A percentile compares a stretch with the other conserved stretches of the same genome.
These are phyloP conservation scores for Ophiostoma sp. DNA, from an alignment of 2,329 filamentous ascomycete species.

Conservation along the genomic window DNA sequence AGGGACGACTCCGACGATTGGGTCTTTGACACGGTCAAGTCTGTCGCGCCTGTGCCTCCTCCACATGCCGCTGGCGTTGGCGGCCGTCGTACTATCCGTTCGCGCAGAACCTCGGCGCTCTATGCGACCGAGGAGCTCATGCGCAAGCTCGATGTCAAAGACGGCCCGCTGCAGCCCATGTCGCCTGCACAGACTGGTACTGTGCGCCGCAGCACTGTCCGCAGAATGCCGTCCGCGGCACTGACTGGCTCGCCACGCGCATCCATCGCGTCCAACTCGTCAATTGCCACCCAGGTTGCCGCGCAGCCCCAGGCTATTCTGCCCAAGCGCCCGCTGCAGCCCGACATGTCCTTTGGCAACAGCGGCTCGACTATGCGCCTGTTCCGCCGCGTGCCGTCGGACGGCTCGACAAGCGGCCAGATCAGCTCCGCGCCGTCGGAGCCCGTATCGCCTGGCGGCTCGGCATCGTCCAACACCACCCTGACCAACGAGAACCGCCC, in stretches of 20 bases:
- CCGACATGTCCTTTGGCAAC: slow-evolving; percentile 92
- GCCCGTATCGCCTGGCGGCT: slow-evolving; percentile 29
- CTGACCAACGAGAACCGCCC: slow-evolving; percentile 60
- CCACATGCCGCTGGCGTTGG: neutral
- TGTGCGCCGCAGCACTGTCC: slow-evolving; percentile 54
- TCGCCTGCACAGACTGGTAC: slow-evolving; percentile 49
- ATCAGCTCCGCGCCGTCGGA: slow-evolving; percentile 30
- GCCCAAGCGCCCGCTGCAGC: slow-evolving; percentile 71
- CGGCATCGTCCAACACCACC: slow-evolving; percentile 28
- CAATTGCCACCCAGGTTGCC: neutral
- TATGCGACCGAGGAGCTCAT: slow-evolving; percentile 56
- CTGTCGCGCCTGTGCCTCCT: slow-evolving; percentile 50
- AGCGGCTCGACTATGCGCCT: slow-evolving; percentile 85
- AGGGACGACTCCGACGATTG: slow-evolving; percentile 74
- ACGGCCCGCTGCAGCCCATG: slow-evolving; percentile 52
- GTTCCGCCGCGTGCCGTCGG: slow-evolving; percentile 79
- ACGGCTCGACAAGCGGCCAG: slow-evolving; percentile 45
- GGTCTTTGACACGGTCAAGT: slow-evolving; percentile 93
- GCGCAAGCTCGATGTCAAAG: slow-evolving; percentile 55
- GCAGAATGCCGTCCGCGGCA: slow-evolving; percentile 42
- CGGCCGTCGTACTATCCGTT: slow-evolving; percentile 42
- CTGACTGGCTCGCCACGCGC: slow-evolving; percentile 29
- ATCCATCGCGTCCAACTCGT: slow-evolving; percentile 11
- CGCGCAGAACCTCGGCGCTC: slow-evolving; percentile 53
- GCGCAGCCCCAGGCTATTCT: slow-evolving; percentile 34